Conservation (phyloP, 345 rosid genomes). For the Pistacia atlantica region DNA sequence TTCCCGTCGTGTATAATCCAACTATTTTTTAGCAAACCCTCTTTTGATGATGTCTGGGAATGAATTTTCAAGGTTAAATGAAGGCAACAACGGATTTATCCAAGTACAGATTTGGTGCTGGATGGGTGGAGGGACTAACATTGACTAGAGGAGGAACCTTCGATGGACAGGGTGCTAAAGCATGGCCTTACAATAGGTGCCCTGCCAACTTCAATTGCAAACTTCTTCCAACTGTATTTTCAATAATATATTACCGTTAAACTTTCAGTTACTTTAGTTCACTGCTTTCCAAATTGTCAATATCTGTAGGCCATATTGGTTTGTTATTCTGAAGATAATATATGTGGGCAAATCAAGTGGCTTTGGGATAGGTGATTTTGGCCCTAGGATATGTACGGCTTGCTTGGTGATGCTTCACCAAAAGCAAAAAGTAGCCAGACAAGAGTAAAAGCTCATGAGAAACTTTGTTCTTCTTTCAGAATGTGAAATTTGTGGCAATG, state of each 20-base stretch:
- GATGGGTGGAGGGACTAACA: slow-evolving; percentile 36
- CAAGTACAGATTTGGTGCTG: slow-evolving; percentile 25
- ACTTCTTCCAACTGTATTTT: slow-evolving; percentile 38
- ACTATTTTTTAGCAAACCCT: not conserved
- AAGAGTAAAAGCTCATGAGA: not conserved
- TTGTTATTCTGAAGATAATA: not conserved
- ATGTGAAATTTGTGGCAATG: slow-evolving; percentile 55
- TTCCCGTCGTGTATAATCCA: not conserved
- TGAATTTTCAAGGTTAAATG: slow-evolving; percentile 36
- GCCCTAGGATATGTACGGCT: not conserved
- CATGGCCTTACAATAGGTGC: slow-evolving; percentile 42
- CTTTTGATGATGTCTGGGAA: not conserved
- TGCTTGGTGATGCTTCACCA: not conserved
- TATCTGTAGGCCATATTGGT: not conserved
- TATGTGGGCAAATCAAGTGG: not conserved
- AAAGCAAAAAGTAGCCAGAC: not conserved
- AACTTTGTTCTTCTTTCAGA: slow-evolving; percentile 30
- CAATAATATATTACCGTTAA: not conserved
- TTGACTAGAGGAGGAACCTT: slow-evolving; percentile 40
- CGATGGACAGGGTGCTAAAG: slow-evolving; percentile 33
- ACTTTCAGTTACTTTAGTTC: not conserved
- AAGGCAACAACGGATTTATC: slow-evolving; percentile 38
- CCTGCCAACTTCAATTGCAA: slow-evolving; percentile 21
- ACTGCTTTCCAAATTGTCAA: not conserved
- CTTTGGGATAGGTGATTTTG: not conserved